Percentiles rank a stretch among this genome's conserved stretches.
These are phyloP conservation scores for Ananas comosus DNA, from an alignment of 176 grass and related monocot genomes.

Conservation along the genomic window DNA sequence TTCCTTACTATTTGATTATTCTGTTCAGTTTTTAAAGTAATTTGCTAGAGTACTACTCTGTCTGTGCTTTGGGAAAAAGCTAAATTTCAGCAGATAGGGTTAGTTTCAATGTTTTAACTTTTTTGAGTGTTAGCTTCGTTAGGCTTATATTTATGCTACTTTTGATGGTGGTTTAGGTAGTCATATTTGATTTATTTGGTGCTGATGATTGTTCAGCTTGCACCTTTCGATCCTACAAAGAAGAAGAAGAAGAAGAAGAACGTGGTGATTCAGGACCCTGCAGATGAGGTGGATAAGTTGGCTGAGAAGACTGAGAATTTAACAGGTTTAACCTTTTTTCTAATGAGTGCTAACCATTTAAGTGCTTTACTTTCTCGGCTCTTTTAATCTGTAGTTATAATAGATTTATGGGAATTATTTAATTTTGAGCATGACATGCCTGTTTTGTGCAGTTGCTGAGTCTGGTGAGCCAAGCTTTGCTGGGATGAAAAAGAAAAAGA, in stretches of 20 bases:
- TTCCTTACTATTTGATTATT: neutral
- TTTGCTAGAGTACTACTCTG: too few species aligned
- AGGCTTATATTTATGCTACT: neutral
- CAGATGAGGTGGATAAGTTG: constrained; percentile 68
- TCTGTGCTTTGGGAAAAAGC: neutral
- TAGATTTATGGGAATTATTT: neutral
- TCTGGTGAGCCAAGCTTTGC: constrained; percentile 46
- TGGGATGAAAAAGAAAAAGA: constrained; percentile 90
- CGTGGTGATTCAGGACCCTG: constrained; percentile 67
- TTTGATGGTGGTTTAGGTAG: neutral
- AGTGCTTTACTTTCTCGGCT: neutral
- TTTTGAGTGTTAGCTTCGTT: neutral
- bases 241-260: constrained; percentile 99
- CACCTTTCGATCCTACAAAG: constrained; percentile 83
- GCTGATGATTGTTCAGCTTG: constrained; percentile 35
- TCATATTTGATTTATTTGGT: neutral
- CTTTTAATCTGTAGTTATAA: neutral
- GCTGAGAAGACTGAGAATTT: constrained; percentile 58
- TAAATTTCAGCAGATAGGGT: neutral
- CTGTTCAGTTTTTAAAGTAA: neutral
- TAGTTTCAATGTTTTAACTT: too few species aligned
- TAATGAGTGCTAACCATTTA: constrained; percentile 5
- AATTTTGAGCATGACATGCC: constrained; percentile 8
- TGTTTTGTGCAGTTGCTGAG: constrained; percentile 33
- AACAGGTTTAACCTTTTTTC: constrained; percentile 13